Evolutionary conservation across 495 filamentous ascomycete genomes (phyloP), one percentile per base, ranked within the genome.

Genomic region (Aspergillus avenaceus): DNA sequence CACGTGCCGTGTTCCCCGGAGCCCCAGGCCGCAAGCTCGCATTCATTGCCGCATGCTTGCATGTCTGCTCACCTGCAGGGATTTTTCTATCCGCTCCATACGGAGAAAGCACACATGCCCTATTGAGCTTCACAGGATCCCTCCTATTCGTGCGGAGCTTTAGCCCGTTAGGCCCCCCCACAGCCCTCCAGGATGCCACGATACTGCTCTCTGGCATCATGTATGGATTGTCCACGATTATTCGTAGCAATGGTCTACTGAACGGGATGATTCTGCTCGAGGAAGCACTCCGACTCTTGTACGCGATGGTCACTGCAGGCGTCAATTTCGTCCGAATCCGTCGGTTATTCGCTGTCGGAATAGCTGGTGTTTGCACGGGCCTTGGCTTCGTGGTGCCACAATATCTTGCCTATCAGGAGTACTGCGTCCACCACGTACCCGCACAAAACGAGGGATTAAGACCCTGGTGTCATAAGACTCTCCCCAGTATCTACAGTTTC

Each of bases 401-500:
- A 29, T 49, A 49, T n/a, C 29, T 49, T 29, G 47, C 47, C 11
- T 49, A 49, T 21, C 36, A 22, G 25, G 12, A 49, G 36, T 49
- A 29, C 26, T 49, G 47, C 43, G 18, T 14, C n/a, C 5, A 46
- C 14, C 4, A 2, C 24, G 31, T 11, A 2, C 8, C 11, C 3
- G 13, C 26, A 11, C 6, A 21, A 8, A 8, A 22, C 13, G 6
- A 12, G 8, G 25, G 26, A 22, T 19, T 37, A 19, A 27, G 47
- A 18, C 13, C 23, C 7, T 49, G 47, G 47, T 49, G 47, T 27
- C 9, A 8, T n/a, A 26, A 25, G 22, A 29, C 37, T 22, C 8
- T 41, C 16, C 47, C 47, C 9, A 49, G 47, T 19, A 49, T 49
- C 37, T 49, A 41, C 24, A 41, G 47, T 25, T 49, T 49, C 16